Conservation (phyloP, 208 protist genomes). For the Acanthamoeba healyi region DNA sequence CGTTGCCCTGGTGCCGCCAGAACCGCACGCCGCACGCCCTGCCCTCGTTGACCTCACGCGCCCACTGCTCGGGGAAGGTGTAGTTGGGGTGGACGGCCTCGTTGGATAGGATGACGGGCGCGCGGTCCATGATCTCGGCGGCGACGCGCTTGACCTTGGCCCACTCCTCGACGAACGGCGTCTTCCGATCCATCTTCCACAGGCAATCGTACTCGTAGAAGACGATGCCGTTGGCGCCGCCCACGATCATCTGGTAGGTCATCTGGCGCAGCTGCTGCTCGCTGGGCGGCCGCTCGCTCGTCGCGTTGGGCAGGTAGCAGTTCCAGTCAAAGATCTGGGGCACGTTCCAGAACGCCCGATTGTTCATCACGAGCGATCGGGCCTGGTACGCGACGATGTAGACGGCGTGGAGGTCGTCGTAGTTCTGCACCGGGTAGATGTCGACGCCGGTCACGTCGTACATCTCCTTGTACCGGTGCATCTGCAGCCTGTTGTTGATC, state of each 20-base stretch:
- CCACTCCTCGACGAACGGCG: conserved; percentile 3
- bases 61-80: conserved; percentile 32
- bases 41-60: conserved; percentile 9
- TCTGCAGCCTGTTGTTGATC: conserved; percentile 10
- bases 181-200: conserved; percentile 9
- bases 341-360: conserved; percentile 17
- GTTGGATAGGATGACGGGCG: neutral
- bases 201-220: conserved; percentile 27
- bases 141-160: conserved; percentile 7
- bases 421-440: conserved; percentile 13
- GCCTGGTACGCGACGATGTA: conserved; percentile 16
- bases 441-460: conserved; percentile 7
- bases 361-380: conserved; percentile 15
- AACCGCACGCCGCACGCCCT: neutral
- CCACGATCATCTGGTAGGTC: conserved; percentile 20
- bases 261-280: conserved; percentile 8
- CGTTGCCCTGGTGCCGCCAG: neutral
- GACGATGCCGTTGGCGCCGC: conserved; percentile 8
- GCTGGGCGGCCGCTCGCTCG: neutral
- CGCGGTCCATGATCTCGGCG: neutral
- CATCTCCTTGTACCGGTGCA: conserved; percentile 37
- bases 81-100: conserved; percentile 29
- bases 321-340: conserved; percentile 4
- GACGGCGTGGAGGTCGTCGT: conserved; percentile 9
- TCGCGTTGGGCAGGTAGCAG: neutral